Percentiles rank a stretch among this genome's conserved stretches.
phyloP scores from a whole-genome alignment of 1,284 basidiomycete species.

The Naganishia liquefaciens region DNA sequence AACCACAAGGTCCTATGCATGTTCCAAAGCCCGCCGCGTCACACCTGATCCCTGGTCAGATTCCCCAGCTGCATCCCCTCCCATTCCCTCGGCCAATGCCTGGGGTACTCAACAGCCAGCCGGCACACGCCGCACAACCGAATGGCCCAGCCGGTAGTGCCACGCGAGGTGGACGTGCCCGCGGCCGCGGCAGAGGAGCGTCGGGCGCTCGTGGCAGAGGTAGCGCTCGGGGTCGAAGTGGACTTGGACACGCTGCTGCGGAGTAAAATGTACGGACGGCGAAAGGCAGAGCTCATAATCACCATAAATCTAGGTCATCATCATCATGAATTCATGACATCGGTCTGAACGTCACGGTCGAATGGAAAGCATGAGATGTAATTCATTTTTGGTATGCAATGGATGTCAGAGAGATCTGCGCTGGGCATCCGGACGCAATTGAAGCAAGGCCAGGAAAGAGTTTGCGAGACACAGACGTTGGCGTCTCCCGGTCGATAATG shows the following conservation, averaged over 20 bases:
- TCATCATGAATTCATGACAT: not conserved
- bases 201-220: slow-evolving; percentile 36
- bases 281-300: not conserved
- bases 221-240: slow-evolving; percentile 29
- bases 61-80: slow-evolving; percentile 16
- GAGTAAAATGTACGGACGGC: too few species aligned
- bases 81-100: slow-evolving; percentile 4
- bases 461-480: too few species aligned
- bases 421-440: too few species aligned
- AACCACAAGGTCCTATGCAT: not conserved
- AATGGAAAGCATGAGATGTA: too few species aligned
- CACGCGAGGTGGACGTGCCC: slow-evolving; percentile 57
- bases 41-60: slow-evolving; percentile 20
- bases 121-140: not conserved
- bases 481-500: too few species aligned
- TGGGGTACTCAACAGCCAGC: not conserved
- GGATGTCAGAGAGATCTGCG: too few species aligned
- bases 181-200: slow-evolving; percentile 54
- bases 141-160: not conserved
- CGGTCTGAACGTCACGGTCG: too few species aligned
- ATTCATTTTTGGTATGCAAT: not conserved
- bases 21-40: slow-evolving; percentile 10
- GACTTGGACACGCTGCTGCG: slow-evolving; percentile 14
- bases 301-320: not conserved
- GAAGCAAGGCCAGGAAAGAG: too few species aligned